Evolutionary conservation across 129 eudicot genomes (phyloP), one percentile per base, ranked within the genome.

Genomic region (Logfia minima): DNA sequence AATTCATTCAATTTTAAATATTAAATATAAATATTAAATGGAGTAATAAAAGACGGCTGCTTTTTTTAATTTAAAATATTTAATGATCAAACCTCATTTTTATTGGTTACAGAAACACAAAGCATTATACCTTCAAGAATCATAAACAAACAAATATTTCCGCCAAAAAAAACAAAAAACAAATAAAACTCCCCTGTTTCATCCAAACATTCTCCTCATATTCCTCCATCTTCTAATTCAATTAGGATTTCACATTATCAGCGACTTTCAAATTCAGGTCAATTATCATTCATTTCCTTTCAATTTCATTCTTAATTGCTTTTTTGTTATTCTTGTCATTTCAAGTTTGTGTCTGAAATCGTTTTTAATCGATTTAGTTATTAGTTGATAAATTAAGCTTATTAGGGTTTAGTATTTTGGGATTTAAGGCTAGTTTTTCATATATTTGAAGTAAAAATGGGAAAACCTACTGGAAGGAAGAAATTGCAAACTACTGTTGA

Each of bases 381-480:
- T 39, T 59, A 17, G 52, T 56, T 68, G 62, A 6, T 48, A 2
- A 19, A 67, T 35, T 45, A 71, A 73, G 26, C 16, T 73, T 73
- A 10, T 13, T 23, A 73, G 35, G 52, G 55, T 32, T 32, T 56
- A 34, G 29, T 37, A 21, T 31, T 51, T 28, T 24, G 51, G 8
- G 24, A 11, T 77, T 43, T 66, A 63, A 53, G 79, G 51, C 74
- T 21, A 63, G 16, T 2, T 26, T 62, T 22, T 22, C 19, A 31
- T 56, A 22, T 65, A 29, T 74, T 68, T 45, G 71, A 24, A 45
- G 21, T 41, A 18, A 62, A 81, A 65, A 93, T 94, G 98, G 98
- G 98, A 60, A 94, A 94, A 89, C 98, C 98, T 58, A 82, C 82
- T 83, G 92, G 87, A 21, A 91, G 86, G 83, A 93, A 91, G 87